Base-by-base conservation (phyloP, 257 asterid species). In the Ilex asprella region DNA sequence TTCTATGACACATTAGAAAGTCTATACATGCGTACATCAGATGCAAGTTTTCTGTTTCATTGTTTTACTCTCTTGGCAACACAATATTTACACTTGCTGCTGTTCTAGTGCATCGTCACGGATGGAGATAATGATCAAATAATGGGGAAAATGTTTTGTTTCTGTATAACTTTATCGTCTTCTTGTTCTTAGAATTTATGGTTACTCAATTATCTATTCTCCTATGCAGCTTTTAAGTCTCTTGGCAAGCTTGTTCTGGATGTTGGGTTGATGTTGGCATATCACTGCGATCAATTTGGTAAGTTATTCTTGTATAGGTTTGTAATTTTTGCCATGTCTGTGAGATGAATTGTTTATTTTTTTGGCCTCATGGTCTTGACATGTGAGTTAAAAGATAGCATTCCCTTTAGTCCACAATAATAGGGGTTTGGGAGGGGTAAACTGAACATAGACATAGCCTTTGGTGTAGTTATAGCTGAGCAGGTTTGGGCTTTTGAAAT, bases 221-320 rank as follows among this genome's bases (percentile, higher is more conserved):
- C 50, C 46, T 50, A 4, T 70, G 66, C 77, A 87, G 97, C 84
- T 41, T 91, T 91, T 71, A 91, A 91, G 73, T 78, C 86, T 62
- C 91, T 91, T 49, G 96, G 97, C 63, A 85, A 82, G 84, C 76
- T 91, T 80, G 82, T 91, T 70, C 81, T 88, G 70, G 94, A 91
- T 74, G 97, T 91, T 63, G 97, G 97, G 61, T 75, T 88, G 86
- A 80, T 91, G 64, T 67, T 91, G 85, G 96, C 96, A 21, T 75
- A 72, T 81, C 97, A 87, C 70, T 91, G 97, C 61, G 97, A 91
- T 74, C 76, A 62, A 43, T 91, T 82, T 61, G 88, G 97, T 87
- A 63, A 70, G 87, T 73, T 59, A 60, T 47, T 69, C 30, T 9
- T 59, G 61, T 59, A 15, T 41, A 57, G 16, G 44, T 73, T 3